These are phyloP conservation scores for Wickerhamomyces mucosus DNA, from an alignment of 805 yeast species.

Conservation along the genomic window DNA sequence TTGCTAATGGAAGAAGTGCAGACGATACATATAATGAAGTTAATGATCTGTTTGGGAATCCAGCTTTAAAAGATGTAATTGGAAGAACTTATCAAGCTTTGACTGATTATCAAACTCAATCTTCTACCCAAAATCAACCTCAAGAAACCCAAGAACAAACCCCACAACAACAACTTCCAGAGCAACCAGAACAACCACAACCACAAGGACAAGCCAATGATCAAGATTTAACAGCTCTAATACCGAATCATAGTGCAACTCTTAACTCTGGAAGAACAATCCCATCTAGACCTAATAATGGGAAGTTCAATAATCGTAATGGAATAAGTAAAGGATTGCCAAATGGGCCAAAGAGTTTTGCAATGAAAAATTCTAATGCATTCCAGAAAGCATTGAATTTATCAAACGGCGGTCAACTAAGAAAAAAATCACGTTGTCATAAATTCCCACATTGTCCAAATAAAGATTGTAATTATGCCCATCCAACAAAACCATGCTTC, in stretches of 20 bases:
- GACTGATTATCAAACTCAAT: constrained; percentile 19
- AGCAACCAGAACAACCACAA: constrained; percentile 10
- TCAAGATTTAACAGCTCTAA: constrained; percentile 3
- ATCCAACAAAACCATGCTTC: constrained; percentile 71
- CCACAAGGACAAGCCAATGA: constrained; percentile 1
- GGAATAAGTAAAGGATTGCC: constrained; percentile 6
- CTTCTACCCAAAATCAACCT: background rate
- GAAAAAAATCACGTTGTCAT: constrained; percentile 56
- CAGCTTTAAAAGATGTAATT: constrained; percentile 48
- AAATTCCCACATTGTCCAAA: constrained; percentile 62
- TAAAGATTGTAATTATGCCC: constrained; percentile 64
- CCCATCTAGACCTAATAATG: constrained; percentile 4
- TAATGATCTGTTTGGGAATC: constrained; percentile 49
- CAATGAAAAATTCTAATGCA: constrained; percentile 21
- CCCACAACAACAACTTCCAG: constrained; percentile 14
- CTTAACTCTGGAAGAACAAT: constrained; percentile 13
- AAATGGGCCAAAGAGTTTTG: constrained; percentile 14
- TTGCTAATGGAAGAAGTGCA: constrained; percentile 56
- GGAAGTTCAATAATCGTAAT: constrained; percentile 6
- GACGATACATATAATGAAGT: constrained; percentile 54
- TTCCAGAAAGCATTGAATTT: constrained; percentile 30
- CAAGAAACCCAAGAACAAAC: constrained; percentile 10
- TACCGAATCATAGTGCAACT: constrained; percentile 2
- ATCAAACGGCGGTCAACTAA: constrained; percentile 30
- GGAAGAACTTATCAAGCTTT: constrained; percentile 50